Evolutionary conservation across 2,329 filamentous ascomycete species (phyloP).

Genomic region (Sclerotinia nivalis): DNA sequence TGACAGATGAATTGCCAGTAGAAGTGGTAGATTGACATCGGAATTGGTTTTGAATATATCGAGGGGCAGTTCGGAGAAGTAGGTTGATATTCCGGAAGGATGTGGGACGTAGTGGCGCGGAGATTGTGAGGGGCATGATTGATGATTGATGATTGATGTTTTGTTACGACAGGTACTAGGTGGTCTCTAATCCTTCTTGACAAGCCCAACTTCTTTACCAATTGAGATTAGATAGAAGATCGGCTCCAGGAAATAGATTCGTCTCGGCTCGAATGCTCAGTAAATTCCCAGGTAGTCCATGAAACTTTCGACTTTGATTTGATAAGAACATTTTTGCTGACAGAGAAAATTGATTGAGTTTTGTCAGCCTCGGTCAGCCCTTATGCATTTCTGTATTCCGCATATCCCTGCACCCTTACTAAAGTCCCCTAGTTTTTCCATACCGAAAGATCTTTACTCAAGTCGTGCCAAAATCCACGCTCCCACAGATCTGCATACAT

Average conservation of each 20-base stretch:
- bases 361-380: conserved; percentile 25
- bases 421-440: neutral
- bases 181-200: neutral
- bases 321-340: conserved; percentile 27
- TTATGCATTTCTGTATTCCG: neutral
- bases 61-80: conserved; percentile 39
- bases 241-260: neutral
- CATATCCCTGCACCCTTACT: neutral
- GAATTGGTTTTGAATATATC: conserved; percentile 39
- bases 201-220: neutral
- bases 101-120: conserved; percentile 32
- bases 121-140: conserved; percentile 21
- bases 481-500: no score
- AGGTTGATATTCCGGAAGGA: conserved; percentile 39
- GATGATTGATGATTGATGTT: no score
- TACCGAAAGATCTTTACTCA: conserved; percentile 2
- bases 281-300: neutral
- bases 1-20: conserved; percentile 66
- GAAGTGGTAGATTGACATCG: conserved; percentile 37
- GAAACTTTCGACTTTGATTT: conserved; percentile 4
- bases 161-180: no score
- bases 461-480: no score
- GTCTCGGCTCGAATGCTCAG: neutral
- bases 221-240: neutral
- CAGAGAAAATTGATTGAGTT: conserved; percentile 25